Evolutionary conservation across 2,329 filamentous ascomycete species (phyloP).

Genomic region (Colletotrichum phormii): DNA sequence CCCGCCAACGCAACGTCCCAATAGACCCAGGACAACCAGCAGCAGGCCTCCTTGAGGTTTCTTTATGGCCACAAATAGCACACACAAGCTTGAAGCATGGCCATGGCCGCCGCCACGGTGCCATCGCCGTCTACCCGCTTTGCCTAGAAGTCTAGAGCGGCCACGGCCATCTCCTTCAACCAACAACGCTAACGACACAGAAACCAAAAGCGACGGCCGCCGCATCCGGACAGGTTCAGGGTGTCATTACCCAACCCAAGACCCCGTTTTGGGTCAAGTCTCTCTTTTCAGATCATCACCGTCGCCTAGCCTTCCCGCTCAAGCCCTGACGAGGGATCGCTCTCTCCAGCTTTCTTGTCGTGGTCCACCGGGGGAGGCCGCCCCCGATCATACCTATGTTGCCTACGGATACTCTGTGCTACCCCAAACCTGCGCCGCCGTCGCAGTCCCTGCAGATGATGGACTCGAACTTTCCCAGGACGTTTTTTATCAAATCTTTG

Average conservation of each 20-base stretch:
- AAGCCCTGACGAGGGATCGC: background rate
- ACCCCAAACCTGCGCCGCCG: background rate
- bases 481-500: conserved; percentile 19
- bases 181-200: conserved; percentile 2
- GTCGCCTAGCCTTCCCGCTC: conserved; percentile 7
- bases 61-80: background rate
- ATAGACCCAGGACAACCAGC: background rate
- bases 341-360: background rate
- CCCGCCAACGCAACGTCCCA: background rate
- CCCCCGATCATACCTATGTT: background rate
- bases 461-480: conserved; percentile 10
- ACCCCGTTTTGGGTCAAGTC: background rate
- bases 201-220: conserved; percentile 4
- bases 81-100: background rate
- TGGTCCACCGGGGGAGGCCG: background rate
- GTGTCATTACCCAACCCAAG: background rate
- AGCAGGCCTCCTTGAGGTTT: background rate
- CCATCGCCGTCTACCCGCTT: background rate
- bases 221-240: conserved; percentile 11
- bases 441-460: background rate
- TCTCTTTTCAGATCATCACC: background rate
- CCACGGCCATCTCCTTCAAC: conserved; percentile 9
- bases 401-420: background rate
- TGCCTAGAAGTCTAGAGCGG: conserved; percentile 10
- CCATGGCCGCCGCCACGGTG: background rate